Base-by-base conservation (phyloP, 495 filamentous ascomycete species). In the Penicillium odoratum region DNA sequence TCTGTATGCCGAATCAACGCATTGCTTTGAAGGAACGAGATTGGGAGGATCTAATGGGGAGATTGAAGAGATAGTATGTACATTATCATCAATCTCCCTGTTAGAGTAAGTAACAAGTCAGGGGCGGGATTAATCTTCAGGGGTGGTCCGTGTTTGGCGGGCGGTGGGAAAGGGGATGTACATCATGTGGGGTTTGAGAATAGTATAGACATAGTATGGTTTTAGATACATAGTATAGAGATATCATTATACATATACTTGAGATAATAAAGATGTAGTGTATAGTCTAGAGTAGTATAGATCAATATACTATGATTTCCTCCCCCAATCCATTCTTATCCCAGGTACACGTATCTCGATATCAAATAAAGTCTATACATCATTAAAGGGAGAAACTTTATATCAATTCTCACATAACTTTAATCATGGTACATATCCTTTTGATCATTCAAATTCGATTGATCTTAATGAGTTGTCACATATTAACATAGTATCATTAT, bases 121-220 rank as follows among this genome's bases (percentile, higher is more conserved):
- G 57, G 46, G 31, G 54, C 38, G 38, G 38, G 28, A 30, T 31
- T 48, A 30, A 7, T 48, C 46, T 46, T 62, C 59, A 62, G 59
- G 59, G 59, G 59, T 57, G 53, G 58, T 40, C 58, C 48, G 58
- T 60, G 58, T 36, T 36, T 51, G 53, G 50, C 57, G 60, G 54
- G 60, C 56, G 51, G 48, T 56, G 48, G 30, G 42, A 43, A 25
- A 51, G 13, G 16, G 49, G 30, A 11, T 11, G 7, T 9, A 11
- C 21, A 21, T 21, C 21, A 36, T 36, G 33, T 36, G 33, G 33
- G 33, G 33, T 1, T 21, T 21, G 21, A 2, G 2, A 1, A 1
- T 21, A 21, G 31, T 33, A 1, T 33, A 33, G 5, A 10, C 3
- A 33, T 33, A 33, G 9, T 7, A 33, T 10, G 3, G 21, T 1